Evolutionary conservation across 352 stramenopile species (phyloP).

Genomic region (Phytophthora aleatoria): DNA sequence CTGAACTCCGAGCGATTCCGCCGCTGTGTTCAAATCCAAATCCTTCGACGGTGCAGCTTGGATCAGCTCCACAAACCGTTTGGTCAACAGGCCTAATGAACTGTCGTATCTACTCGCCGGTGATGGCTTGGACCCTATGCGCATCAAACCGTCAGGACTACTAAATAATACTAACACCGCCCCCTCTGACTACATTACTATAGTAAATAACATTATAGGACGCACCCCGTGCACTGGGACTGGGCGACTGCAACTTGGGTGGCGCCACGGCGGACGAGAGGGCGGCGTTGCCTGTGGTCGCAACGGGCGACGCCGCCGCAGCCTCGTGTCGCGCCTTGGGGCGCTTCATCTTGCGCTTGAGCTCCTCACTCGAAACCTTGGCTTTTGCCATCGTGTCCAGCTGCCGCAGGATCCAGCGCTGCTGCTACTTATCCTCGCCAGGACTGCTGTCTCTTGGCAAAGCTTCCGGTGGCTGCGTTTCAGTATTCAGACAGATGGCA

Average conservation of each 20-base stretch:
- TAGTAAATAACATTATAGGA: constrained; percentile 1
- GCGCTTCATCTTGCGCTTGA: constrained; percentile 73
- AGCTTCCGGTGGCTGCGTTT: constrained; percentile 26
- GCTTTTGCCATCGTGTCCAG: constrained; percentile 56
- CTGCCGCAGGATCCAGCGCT: constrained; percentile 15
- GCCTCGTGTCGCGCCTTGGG: constrained; percentile 52
- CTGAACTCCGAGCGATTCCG: constrained; percentile 79
- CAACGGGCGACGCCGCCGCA: constrained; percentile 21
- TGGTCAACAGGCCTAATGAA: constrained; percentile 95
- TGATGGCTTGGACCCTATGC: constrained; percentile 53
- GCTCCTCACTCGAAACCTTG: constrained; percentile 63
- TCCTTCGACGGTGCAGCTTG: constrained; percentile 86
- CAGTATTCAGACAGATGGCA: constrained; percentile 16
- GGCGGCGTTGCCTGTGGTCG: constrained; percentile 11
- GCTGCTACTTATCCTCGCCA: constrained; percentile 14
- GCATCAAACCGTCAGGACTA: constrained; percentile 1
- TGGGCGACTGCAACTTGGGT: constrained; percentile 55
- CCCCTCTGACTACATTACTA: neutral
- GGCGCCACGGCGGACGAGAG: constrained; percentile 27
- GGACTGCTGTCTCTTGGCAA: constrained; percentile 28
- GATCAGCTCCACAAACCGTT: constrained; percentile 97
- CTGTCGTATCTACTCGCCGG: constrained; percentile 94
- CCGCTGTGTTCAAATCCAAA: constrained; percentile 96
- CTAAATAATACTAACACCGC: neutral
- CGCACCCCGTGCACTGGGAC: constrained; percentile 46